Conservation (phyloP, 225 moss, liverwort and hornwort species). For the Neckera pumila region DNA sequence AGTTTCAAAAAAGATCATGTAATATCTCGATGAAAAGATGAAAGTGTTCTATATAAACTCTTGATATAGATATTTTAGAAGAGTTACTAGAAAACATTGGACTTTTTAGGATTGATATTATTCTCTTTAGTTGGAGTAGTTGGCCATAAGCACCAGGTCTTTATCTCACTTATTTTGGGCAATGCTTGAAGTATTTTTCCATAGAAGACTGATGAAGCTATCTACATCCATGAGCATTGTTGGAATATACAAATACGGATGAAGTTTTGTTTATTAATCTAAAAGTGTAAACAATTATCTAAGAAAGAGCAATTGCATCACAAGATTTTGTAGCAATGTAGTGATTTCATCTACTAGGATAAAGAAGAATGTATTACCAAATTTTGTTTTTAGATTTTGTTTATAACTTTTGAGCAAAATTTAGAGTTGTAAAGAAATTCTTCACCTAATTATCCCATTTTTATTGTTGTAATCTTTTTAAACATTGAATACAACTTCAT, state of each 20-base stretch:
- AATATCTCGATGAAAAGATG: no score
- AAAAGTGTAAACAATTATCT: background rate
- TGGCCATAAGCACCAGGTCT: no score
- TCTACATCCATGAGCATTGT: background rate
- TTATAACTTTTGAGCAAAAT: no score
- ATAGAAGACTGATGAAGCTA: background rate
- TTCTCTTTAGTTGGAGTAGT: no score
- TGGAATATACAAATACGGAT: background rate
- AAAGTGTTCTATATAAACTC: no score
- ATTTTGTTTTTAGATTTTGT: no score
- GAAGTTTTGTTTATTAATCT: background rate
- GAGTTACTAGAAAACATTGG: background rate
- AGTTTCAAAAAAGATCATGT: no score
- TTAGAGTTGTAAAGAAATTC: no score
- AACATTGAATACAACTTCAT: background rate
- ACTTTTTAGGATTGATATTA: background rate
- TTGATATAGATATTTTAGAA: background rate
- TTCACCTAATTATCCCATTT: background rate
- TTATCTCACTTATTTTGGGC: background rate
- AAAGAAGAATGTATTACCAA: background rate
- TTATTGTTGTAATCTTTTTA: background rate
- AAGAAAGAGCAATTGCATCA: background rate
- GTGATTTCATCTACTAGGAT: background rate
- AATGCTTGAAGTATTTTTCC: accelerated
- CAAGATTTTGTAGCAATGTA: no score